These are phyloP conservation scores for Irpex sp. DNA, from an alignment of 1,284 basidiomycete genomes.

Conservation along the genomic window DNA sequence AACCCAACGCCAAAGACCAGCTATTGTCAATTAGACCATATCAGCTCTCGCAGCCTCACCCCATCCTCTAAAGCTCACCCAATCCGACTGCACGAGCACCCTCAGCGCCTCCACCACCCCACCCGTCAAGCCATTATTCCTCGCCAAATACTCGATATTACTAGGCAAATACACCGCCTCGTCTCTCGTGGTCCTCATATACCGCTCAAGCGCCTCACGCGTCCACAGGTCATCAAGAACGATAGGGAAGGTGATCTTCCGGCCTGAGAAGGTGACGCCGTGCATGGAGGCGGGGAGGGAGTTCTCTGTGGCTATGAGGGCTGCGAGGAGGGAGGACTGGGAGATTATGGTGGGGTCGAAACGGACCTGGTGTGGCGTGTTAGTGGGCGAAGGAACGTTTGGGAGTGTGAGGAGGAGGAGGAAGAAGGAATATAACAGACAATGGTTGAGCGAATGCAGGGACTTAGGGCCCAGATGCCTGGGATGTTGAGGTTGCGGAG, in stretches of 20 bases:
- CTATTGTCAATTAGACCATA: conserved; percentile 17
- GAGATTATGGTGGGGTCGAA: conserved; percentile 42
- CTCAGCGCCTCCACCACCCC: conserved; percentile 40
- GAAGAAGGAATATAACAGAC: conserved; percentile 24
- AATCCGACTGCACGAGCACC: conserved; percentile 43
- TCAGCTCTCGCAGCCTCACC: conserved; percentile 16
- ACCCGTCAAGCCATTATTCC: conserved; percentile 55
- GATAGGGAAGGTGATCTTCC: conserved; percentile 58
- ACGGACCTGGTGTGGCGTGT: conserved; percentile 35
- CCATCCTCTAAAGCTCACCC: conserved; percentile 33
- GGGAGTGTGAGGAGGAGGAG: background rate
- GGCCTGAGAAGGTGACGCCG: conserved; percentile 45
- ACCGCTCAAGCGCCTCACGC: conserved; percentile 50
- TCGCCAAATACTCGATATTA: conserved; percentile 65
- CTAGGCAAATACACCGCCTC: conserved; percentile 67
- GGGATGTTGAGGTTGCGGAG: conserved; percentile 29
- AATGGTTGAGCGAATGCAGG: conserved; percentile 59
- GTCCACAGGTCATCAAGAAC: conserved; percentile 61
- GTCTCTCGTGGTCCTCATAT: conserved; percentile 51
- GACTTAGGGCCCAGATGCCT: conserved; percentile 43
- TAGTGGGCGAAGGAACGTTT: background rate
- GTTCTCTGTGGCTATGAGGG: conserved; percentile 35
- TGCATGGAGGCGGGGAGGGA: conserved; percentile 37
- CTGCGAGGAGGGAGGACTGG: conserved; percentile 37
- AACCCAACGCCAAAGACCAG: conserved; percentile 61